Evolutionary conservation across 495 filamentous ascomycete genomes (phyloP), one percentile per base, ranked within the genome.

Genomic region (Neurospora sp.): DNA sequence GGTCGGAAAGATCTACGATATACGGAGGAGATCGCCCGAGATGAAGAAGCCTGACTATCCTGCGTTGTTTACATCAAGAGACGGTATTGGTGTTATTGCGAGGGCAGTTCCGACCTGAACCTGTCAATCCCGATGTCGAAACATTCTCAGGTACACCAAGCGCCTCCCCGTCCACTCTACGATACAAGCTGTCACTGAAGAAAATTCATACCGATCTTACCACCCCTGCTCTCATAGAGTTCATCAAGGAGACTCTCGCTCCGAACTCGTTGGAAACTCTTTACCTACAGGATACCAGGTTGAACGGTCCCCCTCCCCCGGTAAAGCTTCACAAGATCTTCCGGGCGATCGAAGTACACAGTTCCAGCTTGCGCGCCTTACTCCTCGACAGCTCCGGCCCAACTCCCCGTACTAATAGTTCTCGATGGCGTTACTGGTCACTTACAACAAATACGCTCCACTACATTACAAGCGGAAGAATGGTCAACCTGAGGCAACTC

Each of bases 251-350:
- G 73, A 90, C 93, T 0, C 86, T 97, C 39, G 91, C 90, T 37
- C 95, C 95, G 2, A 92, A 98, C 78, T 91, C 89, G 3, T 82
- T 98, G 11, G 92, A 98, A 80, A 90, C 91, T 27, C 82, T 97
- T 20, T 95, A 94, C 77, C 79, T 98, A 69, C 93, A 96, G 80
- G 93, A 97, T 74, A 86, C 88, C 8, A 85, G 84, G 35, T 82
- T 48, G n/a, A 48, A 81, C 10, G 85, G 88, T 71, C 78, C 85
- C 20, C 88, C 75, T 1, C 80, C 82, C 10, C 79, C 82, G 18
- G 90, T 97, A 4, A 85, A 89, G 6, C 86, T 96, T 68, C 90
- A 94, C 48, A 83, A 86, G 8, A 92, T 98, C 74, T 95, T 92
- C 82, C 87, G 88, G 68, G 86, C 92, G 11, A 79, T 97, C 39